Evolutionary conservation across 2,329 filamentous ascomycete species (phyloP), one percentile per base, ranked within the genome.

Genomic region (Bimuria novae-zelandiae): DNA sequence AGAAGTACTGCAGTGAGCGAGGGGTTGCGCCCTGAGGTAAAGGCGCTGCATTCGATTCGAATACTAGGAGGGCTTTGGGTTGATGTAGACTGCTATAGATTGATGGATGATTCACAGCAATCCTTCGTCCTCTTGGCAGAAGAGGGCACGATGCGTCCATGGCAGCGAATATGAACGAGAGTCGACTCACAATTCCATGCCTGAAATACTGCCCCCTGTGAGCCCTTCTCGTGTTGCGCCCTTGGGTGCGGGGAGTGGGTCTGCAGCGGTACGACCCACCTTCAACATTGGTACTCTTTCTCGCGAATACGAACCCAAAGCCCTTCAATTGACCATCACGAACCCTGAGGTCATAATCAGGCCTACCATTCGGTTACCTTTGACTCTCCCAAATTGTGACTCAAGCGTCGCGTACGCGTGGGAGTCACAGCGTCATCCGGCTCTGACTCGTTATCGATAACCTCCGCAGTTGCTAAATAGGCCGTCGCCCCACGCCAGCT

Each of bases 1-100:
- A 82, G 55, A 89, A 87, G 76, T 92, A 89, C 70, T 90, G 88
- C 63, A 77, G 78, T 39, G 87, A 89, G 75, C 78, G 87, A 56
- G 75, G 70, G n/a, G 75, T 75, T 43, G 67, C 63, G 21, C 60
- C 65, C 2, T 73, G 50, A 62, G 14, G 16, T 19, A 3, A 21
- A 36, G 14, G 4, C 1, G 1, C 21, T 16, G 22, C 30, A 25
- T n/a, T n/a, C n/a, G n/a, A n/a, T n/a, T n/a, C n/a, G n/a, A n/a
- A n/a, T n/a, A n/a, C n/a, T n/a, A n/a, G n/a, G n/a, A n/a, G n/a
- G n/a, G n/a, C n/a, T n/a, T n/a, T n/a, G n/a, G n/a, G n/a, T n/a
- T n/a, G n/a, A n/a, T n/a, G n/a, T 39, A 35, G 48, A 12, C 7
- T 3, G 16, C 6, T 10, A 43, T 37, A 25, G 12, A 39, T 36